These are phyloP conservation scores for Malassezia psittaci DNA, from an alignment of 1,284 basidiomycete species.

Conservation along the genomic window DNA sequence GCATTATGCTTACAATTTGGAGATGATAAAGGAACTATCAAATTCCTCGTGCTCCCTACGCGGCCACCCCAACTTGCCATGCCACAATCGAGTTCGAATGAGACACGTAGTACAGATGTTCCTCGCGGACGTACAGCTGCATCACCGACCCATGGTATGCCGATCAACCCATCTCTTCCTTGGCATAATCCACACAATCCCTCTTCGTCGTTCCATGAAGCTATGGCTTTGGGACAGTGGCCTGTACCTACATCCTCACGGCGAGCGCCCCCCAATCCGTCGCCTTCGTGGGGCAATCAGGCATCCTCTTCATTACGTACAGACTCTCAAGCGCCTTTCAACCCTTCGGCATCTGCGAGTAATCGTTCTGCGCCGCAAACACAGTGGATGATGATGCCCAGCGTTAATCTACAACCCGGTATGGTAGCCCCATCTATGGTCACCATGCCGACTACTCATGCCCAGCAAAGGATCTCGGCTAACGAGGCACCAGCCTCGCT, in stretches of 20 bases:
- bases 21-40: conserved; percentile 43
- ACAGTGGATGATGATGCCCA: conserved; percentile 19
- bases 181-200: no score
- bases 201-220: not conserved
- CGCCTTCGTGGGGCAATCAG: not conserved
- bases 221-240: not conserved
- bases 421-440: conserved; percentile 42
- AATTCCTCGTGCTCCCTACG: conserved; percentile 29
- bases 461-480: not conserved
- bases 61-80: not conserved
- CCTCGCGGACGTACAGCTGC: no score
- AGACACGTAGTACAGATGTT: no score
- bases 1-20: conserved; percentile 42
- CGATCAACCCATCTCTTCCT: no score
- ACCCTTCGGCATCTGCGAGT: conserved; percentile 21
- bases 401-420: conserved; percentile 28
- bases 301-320: no score
- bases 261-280: not conserved
- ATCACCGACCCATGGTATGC: no score
- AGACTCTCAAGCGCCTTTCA: no score
- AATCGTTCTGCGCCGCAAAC: conserved; percentile 38
- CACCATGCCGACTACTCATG: not conserved
- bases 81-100: not conserved
- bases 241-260: not conserved
- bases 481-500: conserved; percentile 6